Conservation (phyloP, 2,329 filamentous ascomycete genomes). For the Diaporthe destruens region DNA sequence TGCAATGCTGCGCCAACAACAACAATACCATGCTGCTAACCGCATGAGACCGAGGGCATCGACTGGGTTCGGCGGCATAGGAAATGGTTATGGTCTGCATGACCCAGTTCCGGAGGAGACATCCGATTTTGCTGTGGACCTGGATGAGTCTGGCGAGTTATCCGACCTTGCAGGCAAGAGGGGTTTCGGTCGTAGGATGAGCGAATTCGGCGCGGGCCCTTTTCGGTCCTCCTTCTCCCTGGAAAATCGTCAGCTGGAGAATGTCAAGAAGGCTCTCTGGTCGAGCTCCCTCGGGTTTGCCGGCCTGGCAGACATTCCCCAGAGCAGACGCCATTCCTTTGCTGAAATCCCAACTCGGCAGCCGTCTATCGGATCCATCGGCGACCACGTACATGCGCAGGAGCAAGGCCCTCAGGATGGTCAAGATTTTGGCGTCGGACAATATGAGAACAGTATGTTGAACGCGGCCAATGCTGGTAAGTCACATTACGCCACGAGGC, state of each 20-base stretch:
- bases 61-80: constrained; percentile 63
- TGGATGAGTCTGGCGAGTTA: constrained; percentile 72
- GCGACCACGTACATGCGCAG: constrained; percentile 62
- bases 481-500: constrained; percentile 46
- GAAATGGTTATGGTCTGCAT: constrained; percentile 70
- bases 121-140: constrained; percentile 78
- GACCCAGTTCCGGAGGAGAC: constrained; percentile 71
- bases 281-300: constrained; percentile 78
- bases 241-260: constrained; percentile 74
- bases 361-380: constrained; percentile 71
- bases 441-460: constrained; percentile 52
- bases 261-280: constrained; percentile 77
- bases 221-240: constrained; percentile 63
- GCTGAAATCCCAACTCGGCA: constrained; percentile 76
- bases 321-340: constrained; percentile 85
- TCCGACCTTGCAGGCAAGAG: constrained; percentile 61
- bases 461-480: constrained; percentile 52
- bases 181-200: constrained; percentile 65
- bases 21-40: constrained; percentile 64
- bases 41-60: constrained; percentile 70
- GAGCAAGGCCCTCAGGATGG: constrained; percentile 61
- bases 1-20: constrained; percentile 70
- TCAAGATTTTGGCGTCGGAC: constrained; percentile 58
- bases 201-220: constrained; percentile 63
- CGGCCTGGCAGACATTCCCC: constrained; percentile 71